phyloP scores from a whole-genome alignment of 306 rosid species.

The Myrica gale region DNA sequence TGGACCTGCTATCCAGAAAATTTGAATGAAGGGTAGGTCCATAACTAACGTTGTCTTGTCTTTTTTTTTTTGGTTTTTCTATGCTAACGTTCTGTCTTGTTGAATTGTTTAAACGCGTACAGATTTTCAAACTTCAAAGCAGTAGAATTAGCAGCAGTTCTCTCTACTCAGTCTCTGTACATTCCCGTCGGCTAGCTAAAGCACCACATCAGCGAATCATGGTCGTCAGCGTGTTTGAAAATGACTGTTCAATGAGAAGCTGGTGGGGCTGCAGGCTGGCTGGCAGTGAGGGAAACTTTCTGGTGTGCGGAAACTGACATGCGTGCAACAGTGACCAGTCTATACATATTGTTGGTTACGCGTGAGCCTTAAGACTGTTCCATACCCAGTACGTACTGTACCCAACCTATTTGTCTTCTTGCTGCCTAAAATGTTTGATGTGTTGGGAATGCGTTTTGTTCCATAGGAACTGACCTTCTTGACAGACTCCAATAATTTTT shows the following conservation, averaged over 20 bases:
- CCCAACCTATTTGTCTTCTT: conserved; percentile 1
- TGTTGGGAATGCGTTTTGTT: background rate
- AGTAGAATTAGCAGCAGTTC: background rate
- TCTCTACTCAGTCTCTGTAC: conserved; percentile 15
- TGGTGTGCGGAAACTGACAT: conserved; percentile 17
- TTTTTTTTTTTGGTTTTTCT: too few relatives aligned
- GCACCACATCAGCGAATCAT: conserved; percentile 37
- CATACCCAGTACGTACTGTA: background rate
- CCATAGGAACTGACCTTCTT: background rate
- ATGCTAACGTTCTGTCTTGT: too few relatives aligned
- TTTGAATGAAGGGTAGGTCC: conserved; percentile 6
- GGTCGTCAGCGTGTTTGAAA: conserved; percentile 30
- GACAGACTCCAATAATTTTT: background rate
- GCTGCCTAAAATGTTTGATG: background rate
- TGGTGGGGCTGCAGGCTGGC: background rate
- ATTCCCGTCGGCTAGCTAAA: conserved; percentile 30
- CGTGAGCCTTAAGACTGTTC: background rate
- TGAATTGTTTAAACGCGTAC: too few relatives aligned
- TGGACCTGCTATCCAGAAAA: background rate
- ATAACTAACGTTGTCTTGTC: background rate
- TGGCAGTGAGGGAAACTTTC: background rate
- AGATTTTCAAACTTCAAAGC: background rate
- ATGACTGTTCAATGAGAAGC: conserved; percentile 29
- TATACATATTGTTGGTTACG: background rate
- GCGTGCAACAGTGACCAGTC: conserved; percentile 14